Evolutionary conservation across 2,329 filamentous ascomycete genomes (phyloP).

Genomic region (Tothia fuscella): DNA sequence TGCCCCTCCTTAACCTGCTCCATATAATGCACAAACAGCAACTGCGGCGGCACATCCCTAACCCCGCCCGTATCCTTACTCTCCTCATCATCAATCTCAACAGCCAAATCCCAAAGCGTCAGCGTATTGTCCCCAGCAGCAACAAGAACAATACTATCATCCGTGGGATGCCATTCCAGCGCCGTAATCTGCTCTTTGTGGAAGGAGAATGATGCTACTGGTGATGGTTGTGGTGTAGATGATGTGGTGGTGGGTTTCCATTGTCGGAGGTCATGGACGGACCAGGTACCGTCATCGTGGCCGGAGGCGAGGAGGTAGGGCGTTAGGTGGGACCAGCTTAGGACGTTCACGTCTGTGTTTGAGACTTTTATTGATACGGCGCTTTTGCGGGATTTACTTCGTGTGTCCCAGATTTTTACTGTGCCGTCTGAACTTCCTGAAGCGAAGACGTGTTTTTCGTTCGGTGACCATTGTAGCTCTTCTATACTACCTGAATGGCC

Average conservation of each 20-base stretch:
- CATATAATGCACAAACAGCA: slow-evolving; percentile 95
- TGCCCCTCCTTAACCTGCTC: slow-evolving; percentile 90
- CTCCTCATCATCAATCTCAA: slow-evolving; percentile 95
- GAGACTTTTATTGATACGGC: slow-evolving; percentile 79
- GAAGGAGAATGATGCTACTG: slow-evolving; percentile 89
- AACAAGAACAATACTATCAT: slow-evolving; percentile 90
- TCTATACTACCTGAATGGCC: slow-evolving; percentile 81
- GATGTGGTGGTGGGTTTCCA: slow-evolving; percentile 61
- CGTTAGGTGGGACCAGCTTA: slow-evolving; percentile 87
- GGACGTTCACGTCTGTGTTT: slow-evolving; percentile 82
- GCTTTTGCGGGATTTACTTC: slow-evolving; percentile 79
- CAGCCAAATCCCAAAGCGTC: slow-evolving; percentile 91
- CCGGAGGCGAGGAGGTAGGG: slow-evolving; percentile 83
- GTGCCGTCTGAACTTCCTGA: slow-evolving; percentile 91
- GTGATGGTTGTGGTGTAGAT: slow-evolving; percentile 44
- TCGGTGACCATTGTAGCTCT: slow-evolving; percentile 93
- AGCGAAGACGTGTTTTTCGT: slow-evolving; percentile 84
- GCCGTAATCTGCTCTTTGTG: slow-evolving; percentile 95
- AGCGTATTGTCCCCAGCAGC: slow-evolving; percentile 88
- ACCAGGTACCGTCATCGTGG: slow-evolving; percentile 88
- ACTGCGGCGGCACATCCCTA: slow-evolving; percentile 81
- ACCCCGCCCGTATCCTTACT: slow-evolving; percentile 78
- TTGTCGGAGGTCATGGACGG: slow-evolving; percentile 88
- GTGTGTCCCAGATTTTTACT: slow-evolving; percentile 89
- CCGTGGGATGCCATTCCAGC: slow-evolving; percentile 93